Percentiles rank a stretch among this genome's conserved stretches.
These are phyloP conservation scores for Rhodomyrtus psidioides DNA, from an alignment of 441 rosid genomes.

Conservation along the genomic window DNA sequence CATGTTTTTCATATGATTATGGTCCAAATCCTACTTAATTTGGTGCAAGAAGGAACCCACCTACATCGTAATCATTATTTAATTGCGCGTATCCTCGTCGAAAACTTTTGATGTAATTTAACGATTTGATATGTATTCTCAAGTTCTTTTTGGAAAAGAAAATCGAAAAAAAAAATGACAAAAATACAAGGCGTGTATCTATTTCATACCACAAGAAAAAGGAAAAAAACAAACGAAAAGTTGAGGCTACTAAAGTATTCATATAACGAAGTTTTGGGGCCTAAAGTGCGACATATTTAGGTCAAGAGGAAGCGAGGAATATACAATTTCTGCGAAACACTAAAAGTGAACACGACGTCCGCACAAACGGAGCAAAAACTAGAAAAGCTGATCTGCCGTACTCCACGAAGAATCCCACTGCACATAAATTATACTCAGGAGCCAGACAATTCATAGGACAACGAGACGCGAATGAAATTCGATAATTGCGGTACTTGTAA, in stretches of 20 bases:
- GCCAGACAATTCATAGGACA: neutral
- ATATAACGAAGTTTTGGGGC: neutral
- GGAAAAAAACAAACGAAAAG: accelerated
- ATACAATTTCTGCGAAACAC: neutral
- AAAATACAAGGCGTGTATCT: neutral
- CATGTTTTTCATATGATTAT: neutral
- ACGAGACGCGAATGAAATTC: neutral
- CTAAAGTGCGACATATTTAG: neutral
- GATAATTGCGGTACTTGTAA: neutral
- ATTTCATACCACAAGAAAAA: accelerated
- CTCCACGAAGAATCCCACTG: neutral
- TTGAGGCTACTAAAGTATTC: neutral
- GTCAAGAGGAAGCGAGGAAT: neutral
- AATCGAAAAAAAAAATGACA: neutral
- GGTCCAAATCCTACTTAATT: neutral
- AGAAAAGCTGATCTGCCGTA: neutral
- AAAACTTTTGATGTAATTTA: neutral
- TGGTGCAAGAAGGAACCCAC: neutral
- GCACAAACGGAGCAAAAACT: neutral
- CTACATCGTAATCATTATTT: neutral
- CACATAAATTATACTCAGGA: neutral
- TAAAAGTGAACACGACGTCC: neutral
- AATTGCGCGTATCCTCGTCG: neutral
- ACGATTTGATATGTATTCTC: neutral
- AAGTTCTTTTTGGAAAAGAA: neutral